Evolutionary conservation across 495 filamentous ascomycete species (phyloP), one percentile per base, ranked within the genome.

Genomic region (Tuber brumale): DNA sequence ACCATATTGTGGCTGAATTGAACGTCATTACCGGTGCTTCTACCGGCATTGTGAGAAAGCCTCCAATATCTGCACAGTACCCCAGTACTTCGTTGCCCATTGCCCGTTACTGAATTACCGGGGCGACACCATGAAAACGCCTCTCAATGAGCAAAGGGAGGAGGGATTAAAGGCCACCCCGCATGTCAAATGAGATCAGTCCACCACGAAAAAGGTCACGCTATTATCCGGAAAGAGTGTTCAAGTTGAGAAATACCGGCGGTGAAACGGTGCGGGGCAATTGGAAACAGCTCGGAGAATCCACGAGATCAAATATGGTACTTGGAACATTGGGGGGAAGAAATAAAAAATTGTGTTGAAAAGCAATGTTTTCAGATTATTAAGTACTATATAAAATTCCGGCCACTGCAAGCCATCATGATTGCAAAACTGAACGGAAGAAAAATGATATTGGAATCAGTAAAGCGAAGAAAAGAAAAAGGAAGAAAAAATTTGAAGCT

Each of bases 371-470:
- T 71, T 70, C 71, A 31, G 70, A 76, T 80, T 80, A 80, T 80
- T 80, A 80, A 77, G 72, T 80, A 76, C 78, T 76, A 80, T 66
- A 9, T 79, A 80, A 42, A 74, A 71, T 42, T 74, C 71, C 66
- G 72, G 70, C 46, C 14, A 35, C 27, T 66, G 57, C 12, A 66
- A 35, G 57, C 57, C 57, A 16, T 43, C 72, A 70, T 72, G 70
- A 69, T 66, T 16, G 19, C 35, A 71, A 71, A 44, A 71, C 21
- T 31, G 48, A 74, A n/a, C n/a, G n/a, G 73, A 1, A 72, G 73
- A 42, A 70, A 42, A 71, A 69, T n/a, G 12, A 31, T 41, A 80
- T 74, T 46, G 74, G 37, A 57, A 35, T 21, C 35, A 45, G 48
- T 35, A n/a, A 76, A 75, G 74, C 43, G n/a, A 44, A 48, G 16